Base-by-base conservation (phyloP, 2,329 filamentous ascomycete species). In the Paraphoma chrysanthemicola region DNA sequence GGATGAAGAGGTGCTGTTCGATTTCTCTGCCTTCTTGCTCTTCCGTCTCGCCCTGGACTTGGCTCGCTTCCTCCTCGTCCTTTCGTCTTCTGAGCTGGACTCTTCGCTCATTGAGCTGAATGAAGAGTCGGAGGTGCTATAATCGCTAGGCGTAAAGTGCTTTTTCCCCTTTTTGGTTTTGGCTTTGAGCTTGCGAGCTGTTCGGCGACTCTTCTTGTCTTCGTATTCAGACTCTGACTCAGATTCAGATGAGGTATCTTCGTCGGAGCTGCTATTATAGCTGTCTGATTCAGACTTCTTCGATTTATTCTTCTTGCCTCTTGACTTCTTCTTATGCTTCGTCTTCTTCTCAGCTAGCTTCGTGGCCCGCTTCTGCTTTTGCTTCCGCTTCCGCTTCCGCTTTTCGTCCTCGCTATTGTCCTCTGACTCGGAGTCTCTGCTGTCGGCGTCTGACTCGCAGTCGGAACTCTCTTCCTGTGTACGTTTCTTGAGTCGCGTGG, bases 121-220 rank as follows among this genome's bases (percentile, higher is more conserved):
- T 1, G 59, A 64, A 4, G 41, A 46, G 12, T 53, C 48, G 1
- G 65, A 67, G 8, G 57, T 45, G n/a, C 56, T 59, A 5, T 62
- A 56, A 8, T 67, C 59, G 42, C 60, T 66, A 3, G 67, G 66
- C 23, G 45, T 65, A 1, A 23, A 23, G 23, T 5, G 23, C 33
- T 46, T 64, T 49, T 63, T 68, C 54, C 48, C 61, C 46, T 62
- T 71, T 50, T 63, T 69, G 14, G 56, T 71, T 50, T 63, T 69
- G 14, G 56, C 57, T 30, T 72, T 71, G 1, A 62, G 47, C 51
- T 62, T 65, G 33, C 52, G 47, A 33, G 46, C 52, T 44, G 61
- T 71, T 44, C 57, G 56, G 36, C 55, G 52, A 16, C 51, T 63
- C 49, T 53, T 64, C 51, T 55, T 63, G 18, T 48, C 46, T 5